Conservation (phyloP, 2,329 filamentous ascomycete species). For the Macroventuria anomochaeta region DNA sequence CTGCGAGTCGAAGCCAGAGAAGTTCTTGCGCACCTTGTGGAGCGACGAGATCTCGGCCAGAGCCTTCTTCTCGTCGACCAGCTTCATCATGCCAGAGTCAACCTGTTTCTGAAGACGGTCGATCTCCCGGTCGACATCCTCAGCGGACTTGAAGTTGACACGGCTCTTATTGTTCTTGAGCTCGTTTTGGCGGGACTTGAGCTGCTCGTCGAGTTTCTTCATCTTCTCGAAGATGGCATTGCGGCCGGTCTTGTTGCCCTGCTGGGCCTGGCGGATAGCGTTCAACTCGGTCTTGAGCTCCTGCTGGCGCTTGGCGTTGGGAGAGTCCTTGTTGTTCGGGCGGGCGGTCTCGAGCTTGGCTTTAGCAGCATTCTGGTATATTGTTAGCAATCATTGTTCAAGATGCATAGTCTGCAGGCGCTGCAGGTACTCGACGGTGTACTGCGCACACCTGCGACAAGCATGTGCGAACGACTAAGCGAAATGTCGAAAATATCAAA, state of each 20-base stretch:
- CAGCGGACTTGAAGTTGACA: conserved; percentile 82
- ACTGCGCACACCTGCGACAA: conserved; percentile 2
- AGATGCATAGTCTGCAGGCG: neutral
- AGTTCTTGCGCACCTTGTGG: conserved; percentile 89
- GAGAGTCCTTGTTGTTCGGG: conserved; percentile 82
- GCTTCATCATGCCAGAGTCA: conserved; percentile 86
- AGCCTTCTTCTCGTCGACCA: conserved; percentile 97
- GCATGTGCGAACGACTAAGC: conserved; percentile 9
- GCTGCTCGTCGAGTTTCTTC: conserved; percentile 86
- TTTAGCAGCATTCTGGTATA: conserved; percentile 77
- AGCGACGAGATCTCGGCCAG: conserved; percentile 81
- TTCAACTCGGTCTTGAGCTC: conserved; percentile 84
- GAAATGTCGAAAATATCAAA: conserved; percentile 13
- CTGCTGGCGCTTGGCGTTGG: conserved; percentile 80
- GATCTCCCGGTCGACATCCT: conserved; percentile 88
- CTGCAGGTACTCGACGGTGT: conserved; percentile 25
- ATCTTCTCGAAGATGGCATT: conserved; percentile 84
- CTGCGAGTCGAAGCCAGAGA: conserved; percentile 79
- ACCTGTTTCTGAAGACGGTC: conserved; percentile 81
- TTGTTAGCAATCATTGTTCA: conserved; percentile 17
- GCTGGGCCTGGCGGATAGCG: conserved; percentile 86
- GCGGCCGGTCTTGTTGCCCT: conserved; percentile 82
- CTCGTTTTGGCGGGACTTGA: conserved; percentile 83
- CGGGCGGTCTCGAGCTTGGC: conserved; percentile 84
- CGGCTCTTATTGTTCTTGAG: conserved; percentile 85